Percentiles rank a stretch among this genome's conserved stretches.
These are phyloP conservation scores for Theileria orientalis DNA, from an alignment of 169 alveolate species.

Conservation along the genomic window DNA sequence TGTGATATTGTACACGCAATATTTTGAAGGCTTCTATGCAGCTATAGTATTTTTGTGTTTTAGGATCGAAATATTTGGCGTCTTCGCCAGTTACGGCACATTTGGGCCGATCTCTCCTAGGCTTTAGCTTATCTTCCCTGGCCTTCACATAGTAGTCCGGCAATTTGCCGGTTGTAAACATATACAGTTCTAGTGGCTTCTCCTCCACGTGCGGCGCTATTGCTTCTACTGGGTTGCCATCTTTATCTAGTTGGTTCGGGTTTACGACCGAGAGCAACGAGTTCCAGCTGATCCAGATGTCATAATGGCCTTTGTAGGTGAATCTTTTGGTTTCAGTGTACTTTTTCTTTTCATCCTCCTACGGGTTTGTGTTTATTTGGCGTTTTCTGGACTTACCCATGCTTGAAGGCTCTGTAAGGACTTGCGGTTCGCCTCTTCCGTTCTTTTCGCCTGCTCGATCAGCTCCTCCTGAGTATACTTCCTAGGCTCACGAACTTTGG, in stretches of 20 bases:
- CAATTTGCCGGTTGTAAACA: conserved; percentile 64
- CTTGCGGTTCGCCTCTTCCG: conserved; percentile 74
- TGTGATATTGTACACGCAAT: conserved; percentile 21
- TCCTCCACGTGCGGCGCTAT: conserved; percentile 41
- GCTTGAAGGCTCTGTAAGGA: conserved; percentile 76
- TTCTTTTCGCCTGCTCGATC: conserved; percentile 75
- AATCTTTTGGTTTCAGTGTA: conserved; percentile 53
- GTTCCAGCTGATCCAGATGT: conserved; percentile 70
- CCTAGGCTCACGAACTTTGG: background rate
- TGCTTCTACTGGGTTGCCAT: conserved; percentile 21
- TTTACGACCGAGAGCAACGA: conserved; percentile 56
- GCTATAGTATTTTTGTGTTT: conserved; percentile 49
- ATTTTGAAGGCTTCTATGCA: conserved; percentile 17
- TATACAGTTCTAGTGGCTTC: conserved; percentile 61
- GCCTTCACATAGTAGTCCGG: conserved; percentile 47
- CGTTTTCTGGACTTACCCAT: conserved; percentile 55
- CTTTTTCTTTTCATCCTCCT: conserved; percentile 64
- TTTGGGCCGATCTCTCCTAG: background rate
- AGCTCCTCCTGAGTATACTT: conserved; percentile 78
- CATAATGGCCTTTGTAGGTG: conserved; percentile 65
- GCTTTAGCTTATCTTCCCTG: background rate
- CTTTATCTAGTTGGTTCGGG: conserved; percentile 23
- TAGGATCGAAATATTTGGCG: conserved; percentile 59
- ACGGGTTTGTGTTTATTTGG: background rate
- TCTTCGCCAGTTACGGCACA: conserved; percentile 55